A percentile compares a stretch with the other conserved stretches of the same genome.
Conservation (phyloP, 2,329 filamentous ascomycete species). For the Sporothrix protearum region DNA sequence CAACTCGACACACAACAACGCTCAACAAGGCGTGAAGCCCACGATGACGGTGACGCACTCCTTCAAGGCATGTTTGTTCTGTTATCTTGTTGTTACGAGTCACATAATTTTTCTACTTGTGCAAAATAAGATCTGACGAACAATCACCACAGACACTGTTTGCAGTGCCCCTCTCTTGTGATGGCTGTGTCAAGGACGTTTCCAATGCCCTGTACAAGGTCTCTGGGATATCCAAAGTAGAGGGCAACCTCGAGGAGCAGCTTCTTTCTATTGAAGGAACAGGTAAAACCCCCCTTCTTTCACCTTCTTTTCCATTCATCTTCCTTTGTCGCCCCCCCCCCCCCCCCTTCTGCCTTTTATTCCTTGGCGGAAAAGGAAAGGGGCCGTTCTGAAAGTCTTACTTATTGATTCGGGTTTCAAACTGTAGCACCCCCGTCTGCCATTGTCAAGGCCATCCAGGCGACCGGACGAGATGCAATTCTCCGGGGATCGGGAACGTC, state of each 20-base stretch:
- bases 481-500: constrained; percentile 81
- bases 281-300: constrained; percentile 40
- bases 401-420: constrained; percentile 5
- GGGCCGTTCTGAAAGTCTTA: background rate
- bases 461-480: constrained; percentile 89
- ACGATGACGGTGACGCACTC: constrained; percentile 46
- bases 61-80: constrained; percentile 42
- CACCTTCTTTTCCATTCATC: no score
- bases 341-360: background rate
- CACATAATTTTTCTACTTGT: constrained; percentile 15
- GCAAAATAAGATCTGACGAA: constrained; percentile 24
- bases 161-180: constrained; percentile 89
- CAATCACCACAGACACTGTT: constrained; percentile 69
- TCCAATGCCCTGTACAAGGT: constrained; percentile 73
- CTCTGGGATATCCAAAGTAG: constrained; percentile 75
- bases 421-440: constrained; percentile 71
- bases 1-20: background rate
- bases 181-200: constrained; percentile 82
- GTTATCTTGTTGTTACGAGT: background rate
- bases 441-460: constrained; percentile 84
- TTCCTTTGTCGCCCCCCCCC: background rate
- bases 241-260: constrained; percentile 78
- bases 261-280: constrained; percentile 82
- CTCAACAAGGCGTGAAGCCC: constrained; percentile 18
- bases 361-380: background rate